These are phyloP conservation scores for Cymodocea nodosa DNA, from an alignment of 116 monocot species.

Conservation along the genomic window DNA sequence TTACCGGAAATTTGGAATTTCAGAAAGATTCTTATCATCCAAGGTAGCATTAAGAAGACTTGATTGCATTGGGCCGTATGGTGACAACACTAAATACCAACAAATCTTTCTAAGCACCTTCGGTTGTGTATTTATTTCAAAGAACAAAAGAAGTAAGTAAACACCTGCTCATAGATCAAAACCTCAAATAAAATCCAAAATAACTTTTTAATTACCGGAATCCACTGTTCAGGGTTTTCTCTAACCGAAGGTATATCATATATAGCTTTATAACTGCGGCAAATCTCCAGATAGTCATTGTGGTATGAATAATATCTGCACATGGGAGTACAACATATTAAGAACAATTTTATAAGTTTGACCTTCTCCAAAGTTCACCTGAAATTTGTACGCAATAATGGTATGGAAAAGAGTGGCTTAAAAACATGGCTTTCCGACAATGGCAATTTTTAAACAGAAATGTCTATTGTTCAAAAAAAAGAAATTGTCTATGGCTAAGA, in stretches of 20 bases:
- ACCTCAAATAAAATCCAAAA: neutral
- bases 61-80: slow-evolving; percentile 97
- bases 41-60: slow-evolving; percentile 91
- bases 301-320: slow-evolving; percentile 73
- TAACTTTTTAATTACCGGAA: slow-evolving; percentile 40
- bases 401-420: too few species aligned
- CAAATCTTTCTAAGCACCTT: slow-evolving; percentile 97
- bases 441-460: too few species aligned
- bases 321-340: neutral
- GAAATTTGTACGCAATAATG: too few species aligned
- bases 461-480: too few species aligned
- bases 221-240: slow-evolving; percentile 80
- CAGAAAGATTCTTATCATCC: slow-evolving; percentile 93
- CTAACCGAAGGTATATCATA: slow-evolving; percentile 89
- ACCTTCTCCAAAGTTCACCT: too few species aligned
- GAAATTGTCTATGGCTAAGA: neutral
- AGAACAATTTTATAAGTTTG: too few species aligned
- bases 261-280: slow-evolving; percentile 89
- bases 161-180: neutral
- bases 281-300: slow-evolving; percentile 95
- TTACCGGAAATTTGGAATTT: slow-evolving; percentile 85
- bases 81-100: slow-evolving; percentile 86
- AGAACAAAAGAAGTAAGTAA: neutral
- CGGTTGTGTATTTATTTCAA: slow-evolving; percentile 1
- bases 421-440: too few species aligned